These are phyloP conservation scores for Erythrophleum ivorense DNA, from an alignment of 331 rosid genomes.

Conservation along the genomic window DNA sequence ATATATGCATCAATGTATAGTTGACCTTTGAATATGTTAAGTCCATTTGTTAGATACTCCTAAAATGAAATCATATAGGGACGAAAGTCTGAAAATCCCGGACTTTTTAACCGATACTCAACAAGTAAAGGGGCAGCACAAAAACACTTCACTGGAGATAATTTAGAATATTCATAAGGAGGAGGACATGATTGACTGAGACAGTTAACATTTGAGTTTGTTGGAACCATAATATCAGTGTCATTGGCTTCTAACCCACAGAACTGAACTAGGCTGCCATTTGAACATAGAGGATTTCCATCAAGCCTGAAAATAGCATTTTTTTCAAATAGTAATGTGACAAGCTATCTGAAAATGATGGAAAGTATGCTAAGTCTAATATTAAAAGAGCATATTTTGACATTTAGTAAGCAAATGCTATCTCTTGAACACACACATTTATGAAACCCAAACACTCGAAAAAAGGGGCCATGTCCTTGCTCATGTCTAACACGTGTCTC, in stretches of 20 bases:
- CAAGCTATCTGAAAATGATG: conserved; percentile 20
- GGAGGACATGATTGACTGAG: conserved; percentile 57
- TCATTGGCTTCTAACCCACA: conserved; percentile 56
- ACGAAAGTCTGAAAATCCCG: conserved; percentile 69
- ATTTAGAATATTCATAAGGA: conserved; percentile 56
- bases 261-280: conserved; percentile 41
- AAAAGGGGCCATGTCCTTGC: background rate
- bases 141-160: conserved; percentile 47
- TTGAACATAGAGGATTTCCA: conserved; percentile 84
- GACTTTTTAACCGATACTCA: conserved; percentile 85
- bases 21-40: conserved; percentile 50
- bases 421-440: background rate
- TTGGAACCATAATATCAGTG: conserved; percentile 19
- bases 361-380: background rate
- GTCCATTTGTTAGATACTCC: conserved; percentile 54
- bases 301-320: conserved; percentile 64
- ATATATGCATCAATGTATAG: conserved; percentile 46
- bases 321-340: conserved; percentile 13
- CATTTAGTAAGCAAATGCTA: background rate
- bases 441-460: background rate
- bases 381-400: background rate
- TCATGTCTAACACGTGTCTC: background rate
- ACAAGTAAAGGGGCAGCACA: conserved; percentile 72
- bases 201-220: conserved; percentile 52
- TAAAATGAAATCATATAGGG: conserved; percentile 51